phyloP scores from a whole-genome alignment of 140 eudicot species.

The Erigeron philadelphicus region DNA sequence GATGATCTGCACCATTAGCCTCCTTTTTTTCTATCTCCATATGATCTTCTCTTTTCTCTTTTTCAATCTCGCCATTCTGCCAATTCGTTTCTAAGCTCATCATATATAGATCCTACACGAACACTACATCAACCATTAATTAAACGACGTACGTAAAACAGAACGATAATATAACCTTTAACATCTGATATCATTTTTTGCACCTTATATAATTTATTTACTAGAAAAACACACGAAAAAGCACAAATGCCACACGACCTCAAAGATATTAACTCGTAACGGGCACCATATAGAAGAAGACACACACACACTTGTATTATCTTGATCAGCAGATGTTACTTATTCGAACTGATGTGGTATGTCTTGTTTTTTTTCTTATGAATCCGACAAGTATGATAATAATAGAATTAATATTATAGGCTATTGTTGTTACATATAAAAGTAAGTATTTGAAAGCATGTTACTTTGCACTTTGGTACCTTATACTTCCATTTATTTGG shows the following conservation, averaged over 20 bases:
- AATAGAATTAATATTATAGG: neutral
- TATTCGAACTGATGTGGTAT: slow-evolving; percentile 13
- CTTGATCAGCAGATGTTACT: slow-evolving; percentile 10
- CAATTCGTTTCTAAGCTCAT: slow-evolving; percentile 36
- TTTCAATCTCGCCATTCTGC: slow-evolving; percentile 35
- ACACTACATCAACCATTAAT: slow-evolving; percentile 13
- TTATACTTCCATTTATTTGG: slow-evolving; percentile 27
- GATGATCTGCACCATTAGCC: slow-evolving; percentile 9
- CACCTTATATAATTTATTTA: slow-evolving; percentile 19
- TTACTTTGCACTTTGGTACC: slow-evolving; percentile 37
- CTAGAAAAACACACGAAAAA: slow-evolving; percentile 17
- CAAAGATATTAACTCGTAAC: neutral
- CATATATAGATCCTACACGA: slow-evolving; percentile 23
- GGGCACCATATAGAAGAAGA: neutral
- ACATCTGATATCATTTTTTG: neutral
- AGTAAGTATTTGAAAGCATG: slow-evolving; percentile 37
- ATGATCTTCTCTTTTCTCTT: slow-evolving; percentile 31
- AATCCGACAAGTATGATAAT: slow-evolving; percentile 17
- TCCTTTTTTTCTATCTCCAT: slow-evolving; percentile 27
- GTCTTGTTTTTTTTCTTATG: slow-evolving; percentile 19
- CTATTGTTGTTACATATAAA: slow-evolving; percentile 16
- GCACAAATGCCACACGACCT: slow-evolving; percentile 22
- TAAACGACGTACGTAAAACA: slow-evolving; percentile 6
- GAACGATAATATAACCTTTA: slow-evolving; percentile 7
- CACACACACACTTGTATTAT: slow-evolving; percentile 20